Base-by-base conservation (phyloP, 2,329 filamentous ascomycete species). In the Fusarium xylarioides region DNA sequence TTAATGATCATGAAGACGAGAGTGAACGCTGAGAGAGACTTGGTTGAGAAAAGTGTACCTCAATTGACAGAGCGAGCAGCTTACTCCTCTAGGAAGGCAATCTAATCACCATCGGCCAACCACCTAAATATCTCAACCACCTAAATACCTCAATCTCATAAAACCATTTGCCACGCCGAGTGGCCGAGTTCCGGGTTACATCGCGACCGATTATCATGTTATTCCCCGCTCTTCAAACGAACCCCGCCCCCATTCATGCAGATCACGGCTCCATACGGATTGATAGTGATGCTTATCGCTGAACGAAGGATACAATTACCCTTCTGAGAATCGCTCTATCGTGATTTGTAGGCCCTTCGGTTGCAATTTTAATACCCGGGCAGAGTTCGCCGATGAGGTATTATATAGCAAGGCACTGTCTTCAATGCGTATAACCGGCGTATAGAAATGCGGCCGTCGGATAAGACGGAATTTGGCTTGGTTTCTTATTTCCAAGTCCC, bases 301-400 rank as follows among this genome's bases (percentile, higher is more conserved):
- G 14, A n/a, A 43, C 19, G 12, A 23, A 6, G 47, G n/a, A 26
- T 42, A 54, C n/a, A 35, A 34, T 55, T 60, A 7, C 57, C 57
- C 19, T 60, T 60, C 47, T 35, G 35, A 60, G 57, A 15, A 55
- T 60, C 21, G 47, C 32, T 60, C 43, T 60, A 55, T 60, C 57
- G 10, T 4, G 4, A 16, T 5, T 23, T 21, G 21, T n/a, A 40
- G 34, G 50, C 9, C 21, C 11, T 10, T 58, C 57, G 57, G 57
- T 3, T 16, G 30, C n/a, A 54, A 11, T 60, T 60, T 32, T 53
- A 60, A 26, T 26, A 21, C 12, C 44, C 35, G 44, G 34, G 4
- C 3, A 42, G 4, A 40, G 35, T 26, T 54, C 4, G 21, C 44
- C 34, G 28, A 42, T n/a, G n/a, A 30, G 16, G 4, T 40, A n/a